phyloP scores from a whole-genome alignment of 306 rosid species.

The Sechiopsis laciniata region DNA sequence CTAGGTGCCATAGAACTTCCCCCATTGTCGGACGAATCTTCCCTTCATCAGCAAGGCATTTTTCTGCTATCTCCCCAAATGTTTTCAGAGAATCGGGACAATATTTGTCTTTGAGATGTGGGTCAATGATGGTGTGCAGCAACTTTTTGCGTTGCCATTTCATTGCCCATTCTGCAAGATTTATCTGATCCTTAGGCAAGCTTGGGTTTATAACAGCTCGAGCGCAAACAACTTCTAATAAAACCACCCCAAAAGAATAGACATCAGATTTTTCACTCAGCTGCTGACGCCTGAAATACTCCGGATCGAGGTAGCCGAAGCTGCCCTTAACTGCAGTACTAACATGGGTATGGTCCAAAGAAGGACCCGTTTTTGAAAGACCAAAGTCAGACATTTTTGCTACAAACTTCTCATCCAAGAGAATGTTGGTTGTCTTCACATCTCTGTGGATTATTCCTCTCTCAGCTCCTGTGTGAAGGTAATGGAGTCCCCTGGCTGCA shows the following conservation, averaged over 20 bases:
- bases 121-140: constrained; percentile 60
- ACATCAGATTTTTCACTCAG: constrained; percentile 92
- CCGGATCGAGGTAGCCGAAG: constrained; percentile 92
- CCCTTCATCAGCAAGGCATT: constrained; percentile 89
- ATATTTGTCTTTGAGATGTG: constrained; percentile 44
- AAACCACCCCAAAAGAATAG: constrained; percentile 86
- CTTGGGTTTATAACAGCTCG: constrained; percentile 91
- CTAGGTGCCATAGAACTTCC: constrained; percentile 90
- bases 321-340: constrained; percentile 98
- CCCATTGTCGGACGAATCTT: constrained; percentile 90
- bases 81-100: constrained; percentile 63
- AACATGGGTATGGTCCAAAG: constrained; percentile 85
- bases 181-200: constrained; percentile 84
- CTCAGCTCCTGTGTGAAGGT: constrained; percentile 91
- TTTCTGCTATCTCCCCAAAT: constrained; percentile 83
- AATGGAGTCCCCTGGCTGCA: constrained; percentile 92
- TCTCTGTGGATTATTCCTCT: constrained; percentile 92
- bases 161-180: constrained; percentile 98
- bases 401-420: constrained; percentile 69
- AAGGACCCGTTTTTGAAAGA: constrained; percentile 84
- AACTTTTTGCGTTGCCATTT: constrained; percentile 68
- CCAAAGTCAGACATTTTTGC: constrained; percentile 96
- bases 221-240: constrained; percentile 84
- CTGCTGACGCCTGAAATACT: constrained; percentile 84
- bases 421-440: constrained; percentile 89